Evolutionary conservation across 2,329 filamentous ascomycete species (phyloP).

Genomic region (Fusarium sororula): DNA sequence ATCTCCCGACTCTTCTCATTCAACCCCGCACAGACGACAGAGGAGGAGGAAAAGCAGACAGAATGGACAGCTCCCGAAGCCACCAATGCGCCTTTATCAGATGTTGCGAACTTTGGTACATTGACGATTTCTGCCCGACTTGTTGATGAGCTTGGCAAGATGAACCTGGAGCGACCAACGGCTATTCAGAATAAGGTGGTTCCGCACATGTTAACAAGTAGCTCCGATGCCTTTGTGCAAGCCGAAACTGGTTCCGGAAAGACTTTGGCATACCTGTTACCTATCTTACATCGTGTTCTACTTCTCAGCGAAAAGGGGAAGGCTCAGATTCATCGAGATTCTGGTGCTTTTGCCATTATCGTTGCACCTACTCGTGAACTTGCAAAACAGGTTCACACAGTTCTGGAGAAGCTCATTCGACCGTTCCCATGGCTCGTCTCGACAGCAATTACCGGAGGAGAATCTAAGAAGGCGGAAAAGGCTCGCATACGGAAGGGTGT

Average conservation of each 20-base stretch:
- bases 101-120: conserved; percentile 86
- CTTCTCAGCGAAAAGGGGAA: conserved; percentile 70
- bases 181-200: conserved; percentile 94
- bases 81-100: conserved; percentile 89
- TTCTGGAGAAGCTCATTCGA: conserved; percentile 85
- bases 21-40: conserved; percentile 79
- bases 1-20: conserved; percentile 93
- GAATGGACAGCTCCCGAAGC: conserved; percentile 71
- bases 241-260: conserved; percentile 98
- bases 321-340: conserved; percentile 78
- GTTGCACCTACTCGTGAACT: conserved; percentile 92
- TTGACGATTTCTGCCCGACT: conserved; percentile 84
- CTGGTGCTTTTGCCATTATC: conserved; percentile 93
- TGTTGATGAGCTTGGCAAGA: conserved; percentile 85
- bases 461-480: conserved; percentile 84
- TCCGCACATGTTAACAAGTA: conserved; percentile 78
- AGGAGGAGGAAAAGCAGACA: conserved; percentile 60
- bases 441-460: conserved; percentile 79
- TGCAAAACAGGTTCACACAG: conserved; percentile 90
- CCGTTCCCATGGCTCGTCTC: conserved; percentile 94
- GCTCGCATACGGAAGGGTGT: conserved; percentile 91
- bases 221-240: conserved; percentile 93
- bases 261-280: conserved; percentile 93
- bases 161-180: conserved; percentile 89
- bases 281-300: conserved; percentile 89